These are phyloP conservation scores for Tolypocladium guangdongense DNA, from an alignment of 2,329 filamentous ascomycete species.

Conservation along the genomic window DNA sequence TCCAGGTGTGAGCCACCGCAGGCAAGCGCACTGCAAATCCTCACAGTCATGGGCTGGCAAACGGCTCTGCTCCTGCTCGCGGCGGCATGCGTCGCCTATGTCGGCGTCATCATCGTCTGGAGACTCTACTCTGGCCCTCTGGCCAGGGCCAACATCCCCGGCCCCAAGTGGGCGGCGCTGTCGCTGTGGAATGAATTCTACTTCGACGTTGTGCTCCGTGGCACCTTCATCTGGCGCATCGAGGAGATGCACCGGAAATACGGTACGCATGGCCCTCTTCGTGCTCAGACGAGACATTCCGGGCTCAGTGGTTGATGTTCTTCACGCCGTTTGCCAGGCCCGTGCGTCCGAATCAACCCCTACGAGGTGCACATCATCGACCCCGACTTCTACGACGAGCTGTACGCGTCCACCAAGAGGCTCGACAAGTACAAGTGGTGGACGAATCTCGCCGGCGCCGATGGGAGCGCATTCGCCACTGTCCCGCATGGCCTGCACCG, in stretches of 20 bases:
- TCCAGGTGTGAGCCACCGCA: too few species aligned
- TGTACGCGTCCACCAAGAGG: constrained; percentile 10
- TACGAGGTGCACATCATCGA: constrained; percentile 18
- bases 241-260: constrained; percentile 3
- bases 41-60: neutral
- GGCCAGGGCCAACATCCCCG: constrained; percentile 1
- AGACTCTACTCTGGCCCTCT: neutral
- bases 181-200: constrained; percentile 2
- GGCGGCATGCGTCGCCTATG: neutral
- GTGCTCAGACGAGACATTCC: too few species aligned
- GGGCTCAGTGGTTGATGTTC: neutral
- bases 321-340: constrained; percentile 9
- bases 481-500: constrained; percentile 28
- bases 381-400: constrained; percentile 14
- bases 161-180: constrained; percentile 1
- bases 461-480: constrained; percentile 16
- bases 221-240: constrained; percentile 1
- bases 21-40: neutral
- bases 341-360: constrained; percentile 21
- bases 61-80: neutral
- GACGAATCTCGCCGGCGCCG: constrained; percentile 6
- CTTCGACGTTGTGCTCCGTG: constrained; percentile 3
- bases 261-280: neutral
- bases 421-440: constrained; percentile 9
- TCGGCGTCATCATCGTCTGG: neutral